Base-by-base conservation (phyloP, 768 basidiomycete species). In the Pisolithus orientalis region DNA sequence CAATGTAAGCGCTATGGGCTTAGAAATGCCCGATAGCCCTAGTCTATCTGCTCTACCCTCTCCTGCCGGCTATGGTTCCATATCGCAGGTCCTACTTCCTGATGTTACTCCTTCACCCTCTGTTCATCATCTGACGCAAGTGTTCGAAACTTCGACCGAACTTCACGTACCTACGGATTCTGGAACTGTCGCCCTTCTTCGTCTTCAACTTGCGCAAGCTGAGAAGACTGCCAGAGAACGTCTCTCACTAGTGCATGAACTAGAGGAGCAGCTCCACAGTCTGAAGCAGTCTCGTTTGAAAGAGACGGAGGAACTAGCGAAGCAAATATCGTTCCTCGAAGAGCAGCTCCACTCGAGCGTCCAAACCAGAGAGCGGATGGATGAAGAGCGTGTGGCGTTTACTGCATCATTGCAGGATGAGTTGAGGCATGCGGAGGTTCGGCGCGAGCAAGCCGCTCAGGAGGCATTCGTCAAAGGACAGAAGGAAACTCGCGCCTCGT, bases 81-180 rank as follows among this genome's bases (percentile, higher is more conserved):
- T 91, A 47, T 90, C 88, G 1, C 89, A 88, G 55, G 83, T 90
- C 32, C 75, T 91, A 8, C 73, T 91, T 16, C 88, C 88, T 1
- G 86, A 90, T 43, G 85, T 86, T 31, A 90, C 88, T 0, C 88
- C 88, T 28, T 90, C 88, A 3, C 88, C 88, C 7, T 86, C 87
- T 5, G 59, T 80, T 13, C 72, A 82, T 59, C 66, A 72, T 49
- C 65, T 72, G 50, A 51, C 53, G 6, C 64, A 50, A 66, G 72
- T 56, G 55, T 72, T 54, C 63, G 73, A 54, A 57, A 68, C 52
- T 62, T 74, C 54, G 5, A 53, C 61, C 16, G 67, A 68, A 4
- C 54, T 70, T 16, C 63, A 62, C 9, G 57, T 66, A 16, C 60
- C 62, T 17, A 58, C 58, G 11, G 85, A 87, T 58, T 74, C 77